Evolutionary conservation across 2,329 filamentous ascomycete genomes (phyloP), one percentile per base, ranked within the genome.

Genomic region (Fusarium denticulatum): DNA sequence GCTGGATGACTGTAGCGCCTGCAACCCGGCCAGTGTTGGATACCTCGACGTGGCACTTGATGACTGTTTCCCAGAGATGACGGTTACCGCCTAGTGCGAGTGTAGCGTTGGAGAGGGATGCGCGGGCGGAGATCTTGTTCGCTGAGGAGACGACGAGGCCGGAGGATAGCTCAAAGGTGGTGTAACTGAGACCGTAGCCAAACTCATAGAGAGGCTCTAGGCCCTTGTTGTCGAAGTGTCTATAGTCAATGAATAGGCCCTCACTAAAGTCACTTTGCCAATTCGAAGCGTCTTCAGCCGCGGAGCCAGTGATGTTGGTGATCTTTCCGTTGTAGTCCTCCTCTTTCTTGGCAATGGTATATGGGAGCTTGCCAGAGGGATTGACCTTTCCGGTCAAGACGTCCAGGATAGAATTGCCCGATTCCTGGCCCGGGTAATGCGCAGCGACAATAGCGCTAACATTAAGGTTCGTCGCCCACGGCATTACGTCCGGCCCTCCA

Each of bases 101-200:
- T 2, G 57, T 52, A 11, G 22, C 14, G 13, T 60, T 52, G 12
- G 57, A 60, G 20, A 18, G 3, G 1, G 36, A 7, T 24, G 28
- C 13, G 2, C 57, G 57, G 20, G 45, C 34, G 6, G 57, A 18
- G 5, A 60, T n/a, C 15, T 32, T 34, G 24, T 60, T 34, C 2
- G 22, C 10, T 11, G 45, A 22, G 8, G 57, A 52, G 16, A 52
- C 22, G 18, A 20, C 13, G 18, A 60, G 46, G 13, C 20, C 12
- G 7, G 58, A 55, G 20, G 47, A 42, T 7, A 60, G 14, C 1
- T 11, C 47, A 18, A 93, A 94, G 37, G 86, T 90, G 4, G 92
- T 93, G 82, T 93, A 94, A n/a, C 90, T 92, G 5, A 96, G 84
- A 4, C 93, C 93, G 75, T 94, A 90, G 13, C 93, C 93, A 79